Conservation (phyloP, 345 rosid species). For the Odontarrhena argentea region DNA sequence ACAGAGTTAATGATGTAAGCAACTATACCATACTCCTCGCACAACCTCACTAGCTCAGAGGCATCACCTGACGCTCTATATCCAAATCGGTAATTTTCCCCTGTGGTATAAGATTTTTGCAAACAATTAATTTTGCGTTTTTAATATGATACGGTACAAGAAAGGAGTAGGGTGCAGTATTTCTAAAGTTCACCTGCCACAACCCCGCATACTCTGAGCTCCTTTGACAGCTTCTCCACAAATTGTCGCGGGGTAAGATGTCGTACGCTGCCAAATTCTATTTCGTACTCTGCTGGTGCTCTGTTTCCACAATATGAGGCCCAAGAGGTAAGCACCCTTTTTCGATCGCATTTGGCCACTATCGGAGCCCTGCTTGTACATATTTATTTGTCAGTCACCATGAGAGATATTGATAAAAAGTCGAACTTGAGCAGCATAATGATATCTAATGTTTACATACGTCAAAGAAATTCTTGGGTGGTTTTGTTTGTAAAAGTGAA, state of each 20-base stretch:
- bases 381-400: background rate
- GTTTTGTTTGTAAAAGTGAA: background rate
- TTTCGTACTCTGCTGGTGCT: conserved; percentile 63
- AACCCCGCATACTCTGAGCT: conserved; percentile 75
- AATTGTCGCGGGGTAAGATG: conserved; percentile 79
- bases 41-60: conserved; percentile 64
- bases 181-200: conserved; percentile 66
- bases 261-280: conserved; percentile 77
- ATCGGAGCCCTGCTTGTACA: conserved; percentile 65
- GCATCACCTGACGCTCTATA: conserved; percentile 93
- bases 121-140: conserved; percentile 4
- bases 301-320: conserved; percentile 67
- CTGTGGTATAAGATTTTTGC: conserved; percentile 42
- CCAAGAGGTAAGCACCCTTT: conserved; percentile 82
- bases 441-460: background rate
- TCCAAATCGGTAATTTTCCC: conserved; percentile 90
- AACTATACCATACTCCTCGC: conserved; percentile 65
- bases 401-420: background rate
- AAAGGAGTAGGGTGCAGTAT: conserved; percentile 5
- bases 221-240: conserved; percentile 87
- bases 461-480: background rate
- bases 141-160: conserved; percentile 5
- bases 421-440: conserved; percentile 1
- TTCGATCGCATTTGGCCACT: conserved; percentile 88
- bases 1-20: conserved; percentile 78